Evolutionary conservation across 176 grass and related monocot genomes (phyloP).

Genomic region (Oryza glumipatula): DNA sequence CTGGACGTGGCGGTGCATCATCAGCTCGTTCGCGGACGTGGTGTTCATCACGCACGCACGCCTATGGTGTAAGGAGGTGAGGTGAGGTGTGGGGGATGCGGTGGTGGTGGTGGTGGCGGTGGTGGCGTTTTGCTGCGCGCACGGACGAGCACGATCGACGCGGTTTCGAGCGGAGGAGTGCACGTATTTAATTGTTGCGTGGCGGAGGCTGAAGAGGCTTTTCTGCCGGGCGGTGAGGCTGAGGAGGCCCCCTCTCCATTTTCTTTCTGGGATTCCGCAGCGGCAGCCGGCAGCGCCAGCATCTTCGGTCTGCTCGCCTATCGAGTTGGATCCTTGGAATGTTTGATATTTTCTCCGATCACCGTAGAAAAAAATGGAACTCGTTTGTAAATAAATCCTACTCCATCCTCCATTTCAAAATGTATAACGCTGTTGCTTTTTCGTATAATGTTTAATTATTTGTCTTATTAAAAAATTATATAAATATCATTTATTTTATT

Average conservation of each 20-base stretch:
- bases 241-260: not conserved
- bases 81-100: not conserved
- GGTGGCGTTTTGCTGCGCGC: conserved; percentile 19
- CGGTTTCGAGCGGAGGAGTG: conserved; percentile 44
- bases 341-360: not conserved
- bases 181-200: conserved; percentile 49
- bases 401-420: no score
- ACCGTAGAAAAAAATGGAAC: not conserved
- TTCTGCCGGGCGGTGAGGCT: conserved; percentile 43
- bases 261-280: conserved; percentile 44
- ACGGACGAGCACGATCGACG: conserved; percentile 29
- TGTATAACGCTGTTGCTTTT: no score
- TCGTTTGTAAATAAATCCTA: not conserved
- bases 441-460: no score
- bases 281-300: conserved; percentile 38
- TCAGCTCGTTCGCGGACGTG: conserved; percentile 55
- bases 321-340: not conserved
- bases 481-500: no score
- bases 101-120: not conserved
- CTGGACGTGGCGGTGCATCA: conserved; percentile 61
- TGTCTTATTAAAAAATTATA: no score
- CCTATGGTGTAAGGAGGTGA: not conserved
- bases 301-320: conserved; percentile 43
- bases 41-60: conserved; percentile 45
- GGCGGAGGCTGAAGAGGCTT: conserved; percentile 13